A percentile compares a stretch with the other conserved stretches of the same genome.
Conservation (phyloP, 2,329 filamentous ascomycete species). For the Pseudocercospora musae region DNA sequence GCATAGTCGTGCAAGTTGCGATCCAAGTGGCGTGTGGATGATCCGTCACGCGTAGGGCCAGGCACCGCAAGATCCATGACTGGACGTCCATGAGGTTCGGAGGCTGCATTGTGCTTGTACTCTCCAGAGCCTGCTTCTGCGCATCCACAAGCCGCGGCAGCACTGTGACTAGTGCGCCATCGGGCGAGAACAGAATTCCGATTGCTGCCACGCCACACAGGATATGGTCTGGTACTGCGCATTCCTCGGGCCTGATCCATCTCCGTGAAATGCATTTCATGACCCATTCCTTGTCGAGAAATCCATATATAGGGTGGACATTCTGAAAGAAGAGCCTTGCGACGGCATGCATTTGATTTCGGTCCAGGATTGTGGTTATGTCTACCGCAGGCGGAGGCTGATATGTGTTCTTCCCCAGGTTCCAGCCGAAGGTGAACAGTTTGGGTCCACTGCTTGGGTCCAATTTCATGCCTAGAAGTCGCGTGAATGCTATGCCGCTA, state of each 20-base stretch:
- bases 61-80: conserved; percentile 53
- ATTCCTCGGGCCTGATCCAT: conserved; percentile 24
- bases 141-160: conserved; percentile 33
- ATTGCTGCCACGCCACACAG: conserved; percentile 56
- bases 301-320: conserved; percentile 53
- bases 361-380: conserved; percentile 49
- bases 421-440: conserved; percentile 58
- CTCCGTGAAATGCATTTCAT: conserved; percentile 25
- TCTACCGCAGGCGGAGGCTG: conserved; percentile 18
- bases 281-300: conserved; percentile 39
- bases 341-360: conserved; percentile 48
- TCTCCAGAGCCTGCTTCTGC: conserved; percentile 47
- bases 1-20: conserved; percentile 57
- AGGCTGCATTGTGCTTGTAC: conserved; percentile 34
- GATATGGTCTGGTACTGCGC: conserved; percentile 36
- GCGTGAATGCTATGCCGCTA: conserved; percentile 56
- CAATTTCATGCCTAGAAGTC: conserved; percentile 51
- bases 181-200: conserved; percentile 48
- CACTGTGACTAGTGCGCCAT: conserved; percentile 8
- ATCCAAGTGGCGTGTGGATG: conserved; percentile 57
- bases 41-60: conserved; percentile 54
- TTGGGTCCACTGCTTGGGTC: conserved; percentile 54
- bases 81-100: conserved; percentile 44
- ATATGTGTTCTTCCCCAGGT: conserved; percentile 39
- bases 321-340: conserved; percentile 52